These are phyloP conservation scores for Aureobasidium sp. DNA, from an alignment of 2,329 filamentous ascomycete species.

Conservation along the genomic window DNA sequence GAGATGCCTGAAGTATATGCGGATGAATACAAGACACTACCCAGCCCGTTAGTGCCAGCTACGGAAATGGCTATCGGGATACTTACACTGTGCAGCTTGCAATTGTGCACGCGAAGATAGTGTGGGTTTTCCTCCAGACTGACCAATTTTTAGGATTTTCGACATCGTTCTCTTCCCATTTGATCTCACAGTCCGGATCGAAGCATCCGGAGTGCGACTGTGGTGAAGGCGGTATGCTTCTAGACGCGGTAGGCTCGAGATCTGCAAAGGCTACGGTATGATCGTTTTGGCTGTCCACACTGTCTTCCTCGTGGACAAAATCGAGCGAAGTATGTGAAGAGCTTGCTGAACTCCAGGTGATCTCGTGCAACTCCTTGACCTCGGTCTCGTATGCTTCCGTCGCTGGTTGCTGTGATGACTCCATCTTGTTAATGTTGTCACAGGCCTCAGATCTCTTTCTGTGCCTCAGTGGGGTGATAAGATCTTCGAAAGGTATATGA, in stretches of 20 bases:
- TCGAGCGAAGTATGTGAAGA: neutral
- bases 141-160: conserved; percentile 3
- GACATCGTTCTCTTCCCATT: neutral
- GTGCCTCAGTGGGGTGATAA: neutral
- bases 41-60: neutral
- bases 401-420: neutral
- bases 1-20: conserved; percentile 6
- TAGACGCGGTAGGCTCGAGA: conserved; percentile 4
- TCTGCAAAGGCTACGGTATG: neutral
- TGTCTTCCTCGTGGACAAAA: neutral
- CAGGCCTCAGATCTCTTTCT: neutral
- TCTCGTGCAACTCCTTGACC: neutral
- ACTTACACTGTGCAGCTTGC: conserved; percentile 1
- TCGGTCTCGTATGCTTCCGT: neutral
- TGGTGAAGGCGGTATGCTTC: neutral
- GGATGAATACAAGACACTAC: neutral
- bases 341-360: neutral
- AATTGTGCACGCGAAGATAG: neutral
- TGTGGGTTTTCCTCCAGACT: neutral
- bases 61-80: neutral
- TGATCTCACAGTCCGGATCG: neutral
- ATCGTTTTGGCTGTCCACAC: neutral
- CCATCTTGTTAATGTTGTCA: neutral
- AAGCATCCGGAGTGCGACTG: neutral
- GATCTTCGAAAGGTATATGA: neutral